These are phyloP conservation scores for Aphanocladium album DNA, from an alignment of 2,329 filamentous ascomycete genomes.

Conservation along the genomic window DNA sequence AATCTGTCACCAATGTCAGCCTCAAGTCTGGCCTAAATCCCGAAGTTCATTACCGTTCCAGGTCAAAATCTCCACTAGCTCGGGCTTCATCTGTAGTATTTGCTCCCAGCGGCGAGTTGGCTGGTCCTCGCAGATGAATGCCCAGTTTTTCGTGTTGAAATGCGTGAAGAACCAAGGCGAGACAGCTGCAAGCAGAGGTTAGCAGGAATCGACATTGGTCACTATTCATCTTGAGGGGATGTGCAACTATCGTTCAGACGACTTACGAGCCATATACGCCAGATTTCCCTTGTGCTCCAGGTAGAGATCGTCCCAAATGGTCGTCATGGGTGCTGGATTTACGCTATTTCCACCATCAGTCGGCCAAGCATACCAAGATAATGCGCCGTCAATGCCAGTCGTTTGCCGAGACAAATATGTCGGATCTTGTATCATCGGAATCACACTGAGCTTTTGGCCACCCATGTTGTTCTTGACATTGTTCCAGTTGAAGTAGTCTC, in stretches of 20 bases:
- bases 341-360: slow-evolving; percentile 20
- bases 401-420: slow-evolving; percentile 11
- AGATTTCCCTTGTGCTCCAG: slow-evolving; percentile 14
- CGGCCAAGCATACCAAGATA: slow-evolving; percentile 22
- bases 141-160: slow-evolving; percentile 21
- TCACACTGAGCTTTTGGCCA: slow-evolving; percentile 17
- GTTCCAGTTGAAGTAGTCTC: slow-evolving; percentile 20
- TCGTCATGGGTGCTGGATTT: slow-evolving; percentile 19
- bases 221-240: too few species aligned
- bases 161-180: slow-evolving; percentile 22
- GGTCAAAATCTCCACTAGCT: slow-evolving; percentile 18
- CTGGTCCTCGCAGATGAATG: slow-evolving; percentile 21
- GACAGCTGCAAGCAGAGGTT: slow-evolving; percentile 6
- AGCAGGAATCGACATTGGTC: too few species aligned
- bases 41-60: slow-evolving; percentile 17
- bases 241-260: not conserved
- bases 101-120: slow-evolving; percentile 19
- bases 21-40: not conserved
- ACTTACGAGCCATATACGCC: slow-evolving; percentile 22
- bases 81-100: slow-evolving; percentile 20
- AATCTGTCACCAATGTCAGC: slow-evolving; percentile 11
- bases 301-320: slow-evolving; percentile 18
- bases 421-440: slow-evolving; percentile 19
- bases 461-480: slow-evolving; percentile 16
- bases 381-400: slow-evolving; percentile 19